Conservation (phyloP, 371 early-diverging fungal genomes). For the Mucor racemosus region DNA sequence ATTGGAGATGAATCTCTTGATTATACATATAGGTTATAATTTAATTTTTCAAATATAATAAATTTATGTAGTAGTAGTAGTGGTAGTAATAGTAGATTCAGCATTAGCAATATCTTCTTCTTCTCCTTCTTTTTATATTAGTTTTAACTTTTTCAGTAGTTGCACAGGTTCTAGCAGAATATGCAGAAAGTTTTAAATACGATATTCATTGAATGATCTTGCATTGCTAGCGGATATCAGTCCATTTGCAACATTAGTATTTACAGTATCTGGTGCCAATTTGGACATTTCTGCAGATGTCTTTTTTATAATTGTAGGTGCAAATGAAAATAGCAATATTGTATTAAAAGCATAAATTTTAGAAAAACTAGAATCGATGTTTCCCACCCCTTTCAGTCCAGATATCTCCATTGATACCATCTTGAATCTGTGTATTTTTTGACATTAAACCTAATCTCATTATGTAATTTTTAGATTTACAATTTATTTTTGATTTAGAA, state of each 20-base stretch:
- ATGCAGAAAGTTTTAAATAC: conserved; percentile 11
- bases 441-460: conserved; percentile 4
- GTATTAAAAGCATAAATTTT: neutral
- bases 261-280: neutral
- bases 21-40: conserved; percentile 36
- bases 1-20: conserved; percentile 39
- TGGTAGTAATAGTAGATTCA: neutral
- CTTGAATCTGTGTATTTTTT: neutral
- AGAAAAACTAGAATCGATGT: neutral
- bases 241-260: neutral
- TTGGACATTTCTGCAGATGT: neutral
- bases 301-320: neutral
- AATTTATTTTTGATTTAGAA: neutral
- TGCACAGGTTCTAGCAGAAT: conserved; percentile 7
- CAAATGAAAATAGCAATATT: neutral
- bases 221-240: neutral
- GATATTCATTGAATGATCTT: neutral
- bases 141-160: neutral
- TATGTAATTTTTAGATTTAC: neutral
- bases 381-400: conserved; percentile 1
- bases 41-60: neutral
- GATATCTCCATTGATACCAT: neutral
- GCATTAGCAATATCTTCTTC: neutral
- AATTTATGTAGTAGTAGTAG: neutral
- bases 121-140: too few species aligned